Evolutionary conservation across 495 filamentous ascomycete genomes (phyloP), one percentile per base, ranked within the genome.

Genomic region (Penicillium macrosclerotiorum): DNA sequence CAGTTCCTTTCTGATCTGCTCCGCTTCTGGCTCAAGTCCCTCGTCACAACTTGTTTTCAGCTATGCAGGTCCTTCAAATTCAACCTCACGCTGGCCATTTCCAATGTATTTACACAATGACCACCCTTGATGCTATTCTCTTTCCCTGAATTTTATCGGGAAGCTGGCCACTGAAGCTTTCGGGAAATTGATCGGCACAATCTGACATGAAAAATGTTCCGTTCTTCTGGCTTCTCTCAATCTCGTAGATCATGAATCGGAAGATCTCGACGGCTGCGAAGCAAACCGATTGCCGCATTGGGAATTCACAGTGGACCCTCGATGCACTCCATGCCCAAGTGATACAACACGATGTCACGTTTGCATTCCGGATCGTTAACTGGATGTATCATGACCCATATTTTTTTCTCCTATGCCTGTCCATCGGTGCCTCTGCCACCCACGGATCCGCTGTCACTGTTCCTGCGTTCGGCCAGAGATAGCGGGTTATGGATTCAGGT

Each of bases 321-420:
- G 25, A 3, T 37, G 16, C 25, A 18, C 32, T 27, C 5, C 33
- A 36, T 9, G 42, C 41, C 26, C 23, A 30, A 50, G 69, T 65
- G 66, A 55, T 45, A 68, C 65, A 45, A 38, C 54, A 42, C 17
- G 35, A 62, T 68, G 65, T 68, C 48, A 70, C 67, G 60, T 60
- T 64, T 49, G 42, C 47, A 51, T 53, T 44, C 48, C n/a, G 33
- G 13, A 45, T 35, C n/a, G 40, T 37, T 43, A 45, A 20, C 47
- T 23, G 22, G 23, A 45, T 36, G 42, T 43, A 38, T 54, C 55
- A 54, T 49, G 37, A 42, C 45, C 33, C 35, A 42, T 25, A 25
- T 12, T 56, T 35, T n/a, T 35, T 36, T 39, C 20, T 33, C 42
- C 52, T 48, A 53, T 60, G 14, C 17, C 9, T n/a, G 16, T 52